Conservation (phyloP, 805 yeast genomes). For the Schwanniomyces vanrijiae region DNA sequence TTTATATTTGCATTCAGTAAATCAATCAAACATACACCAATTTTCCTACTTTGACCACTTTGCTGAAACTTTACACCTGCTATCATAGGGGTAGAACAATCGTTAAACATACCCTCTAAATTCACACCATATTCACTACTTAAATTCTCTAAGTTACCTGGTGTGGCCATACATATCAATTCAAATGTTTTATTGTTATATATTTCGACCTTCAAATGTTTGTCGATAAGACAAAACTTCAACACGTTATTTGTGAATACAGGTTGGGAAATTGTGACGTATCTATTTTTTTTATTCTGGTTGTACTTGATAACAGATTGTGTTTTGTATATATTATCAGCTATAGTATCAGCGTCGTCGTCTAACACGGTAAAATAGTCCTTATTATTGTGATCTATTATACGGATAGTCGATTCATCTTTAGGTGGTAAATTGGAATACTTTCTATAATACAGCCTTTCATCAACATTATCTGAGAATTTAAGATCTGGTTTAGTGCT, state of each 20-base stretch:
- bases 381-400: conserved; percentile 69
- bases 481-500: conserved; percentile 43
- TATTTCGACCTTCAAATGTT: conserved; percentile 76
- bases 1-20: conserved; percentile 67
- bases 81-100: conserved; percentile 40
- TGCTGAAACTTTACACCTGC: conserved; percentile 39
- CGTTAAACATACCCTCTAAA: conserved; percentile 62
- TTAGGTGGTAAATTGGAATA: conserved; percentile 51
- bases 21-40: conserved; percentile 83
- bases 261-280: conserved; percentile 76
- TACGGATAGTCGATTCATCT: conserved; percentile 52
- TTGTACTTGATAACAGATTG: conserved; percentile 72
- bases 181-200: conserved; percentile 65
- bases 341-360: conserved; percentile 78
- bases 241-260: conserved; percentile 64
- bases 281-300: conserved; percentile 44
- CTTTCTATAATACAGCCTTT: conserved; percentile 42
- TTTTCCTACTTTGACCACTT: conserved; percentile 41
- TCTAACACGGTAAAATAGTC: conserved; percentile 77
- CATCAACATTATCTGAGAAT: conserved; percentile 41
- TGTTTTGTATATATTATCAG: conserved; percentile 82
- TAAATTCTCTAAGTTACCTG: conserved; percentile 76
- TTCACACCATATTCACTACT: conserved; percentile 37
- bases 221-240: conserved; percentile 64
- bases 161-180: conserved; percentile 65